Evolutionary conservation across 2,329 filamentous ascomycete genomes (phyloP).

Genomic region (Aspergillus proliferans): DNA sequence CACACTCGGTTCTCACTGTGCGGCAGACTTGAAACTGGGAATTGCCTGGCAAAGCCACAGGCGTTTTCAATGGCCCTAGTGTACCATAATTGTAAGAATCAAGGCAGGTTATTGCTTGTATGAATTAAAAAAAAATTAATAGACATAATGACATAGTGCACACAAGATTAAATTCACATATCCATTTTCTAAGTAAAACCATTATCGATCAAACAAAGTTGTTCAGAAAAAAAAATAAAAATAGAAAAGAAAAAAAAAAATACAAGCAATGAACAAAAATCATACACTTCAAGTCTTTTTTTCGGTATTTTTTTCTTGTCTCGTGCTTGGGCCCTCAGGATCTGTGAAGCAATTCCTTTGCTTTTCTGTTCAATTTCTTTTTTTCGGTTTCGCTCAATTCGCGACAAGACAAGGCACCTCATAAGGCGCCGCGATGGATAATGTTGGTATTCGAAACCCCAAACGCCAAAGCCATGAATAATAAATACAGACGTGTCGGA

Average conservation of each 20-base stretch:
- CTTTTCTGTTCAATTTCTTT: slow-evolving; percentile 5
- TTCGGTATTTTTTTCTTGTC: slow-evolving; percentile 5
- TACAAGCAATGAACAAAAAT: slow-evolving; percentile 5
- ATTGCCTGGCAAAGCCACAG: too few species aligned
- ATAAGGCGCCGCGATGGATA: slow-evolving; percentile 13
- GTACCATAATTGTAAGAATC: too few species aligned
- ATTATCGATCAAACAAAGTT: slow-evolving; percentile 1
- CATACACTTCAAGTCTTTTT: slow-evolving; percentile 3
- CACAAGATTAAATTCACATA: not conserved
- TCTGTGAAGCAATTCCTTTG: slow-evolving; percentile 3
- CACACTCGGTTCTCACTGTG: too few species aligned
- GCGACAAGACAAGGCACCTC: slow-evolving; percentile 13
- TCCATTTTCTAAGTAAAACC: not conserved
- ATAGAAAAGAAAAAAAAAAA: slow-evolving; percentile 3
- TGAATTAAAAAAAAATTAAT: too few species aligned
- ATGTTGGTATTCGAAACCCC: slow-evolving; percentile 20
- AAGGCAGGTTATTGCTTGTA: too few species aligned
- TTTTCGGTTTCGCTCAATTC: slow-evolving; percentile 6
- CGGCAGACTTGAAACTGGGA: too few species aligned
- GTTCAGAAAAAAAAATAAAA: not conserved
- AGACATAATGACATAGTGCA: too few species aligned
- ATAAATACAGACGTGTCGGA: slow-evolving; percentile 24
- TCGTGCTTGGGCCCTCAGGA: not conserved
- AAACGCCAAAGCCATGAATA: slow-evolving; percentile 29
- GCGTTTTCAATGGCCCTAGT: too few species aligned